Evolutionary conservation across 371 early-diverging fungal species (phyloP).

Genomic region (Rhizopus stolonifer): DNA sequence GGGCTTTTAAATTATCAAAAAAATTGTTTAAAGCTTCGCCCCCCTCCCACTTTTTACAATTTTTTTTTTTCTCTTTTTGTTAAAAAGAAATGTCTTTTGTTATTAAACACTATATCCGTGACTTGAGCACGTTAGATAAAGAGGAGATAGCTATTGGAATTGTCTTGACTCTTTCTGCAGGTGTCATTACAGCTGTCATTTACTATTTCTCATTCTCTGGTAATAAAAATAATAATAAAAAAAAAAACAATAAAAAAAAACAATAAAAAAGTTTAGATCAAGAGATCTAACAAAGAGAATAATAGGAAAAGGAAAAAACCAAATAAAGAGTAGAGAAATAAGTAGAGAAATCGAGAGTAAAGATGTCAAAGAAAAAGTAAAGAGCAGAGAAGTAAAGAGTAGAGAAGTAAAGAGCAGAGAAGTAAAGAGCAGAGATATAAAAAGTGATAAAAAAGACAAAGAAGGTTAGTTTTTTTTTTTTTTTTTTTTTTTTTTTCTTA

Average conservation of each 20-base stretch:
- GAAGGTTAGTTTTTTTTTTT: neutral
- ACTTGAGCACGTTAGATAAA: neutral
- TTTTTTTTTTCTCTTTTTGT: neutral
- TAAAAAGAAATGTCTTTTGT: slow-evolving; percentile 3
- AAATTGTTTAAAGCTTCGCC: slow-evolving; percentile 1
- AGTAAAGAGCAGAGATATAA: neutral
- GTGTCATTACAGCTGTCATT: slow-evolving; percentile 5
- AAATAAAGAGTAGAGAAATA: neutral
- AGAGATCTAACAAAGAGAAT: neutral
- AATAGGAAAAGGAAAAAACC: neutral
- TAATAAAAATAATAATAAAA: neutral
- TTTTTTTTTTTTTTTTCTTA: neutral
- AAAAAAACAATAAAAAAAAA: too few species aligned
- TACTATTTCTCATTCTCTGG: neutral
- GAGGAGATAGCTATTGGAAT: neutral
- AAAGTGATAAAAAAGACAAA: too few species aligned
- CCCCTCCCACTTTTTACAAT: neutral
- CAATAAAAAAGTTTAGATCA: neutral
- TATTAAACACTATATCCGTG: neutral
- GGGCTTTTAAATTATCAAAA: neutral
- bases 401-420: neutral
- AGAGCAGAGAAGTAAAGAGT: neutral
- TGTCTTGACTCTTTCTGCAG: neutral
- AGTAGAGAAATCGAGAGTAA: neutral
- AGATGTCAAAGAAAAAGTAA: neutral